Evolutionary conservation across 192 early-diverging fungal species (phyloP).

Genomic region (Lobosporangium transversale): DNA sequence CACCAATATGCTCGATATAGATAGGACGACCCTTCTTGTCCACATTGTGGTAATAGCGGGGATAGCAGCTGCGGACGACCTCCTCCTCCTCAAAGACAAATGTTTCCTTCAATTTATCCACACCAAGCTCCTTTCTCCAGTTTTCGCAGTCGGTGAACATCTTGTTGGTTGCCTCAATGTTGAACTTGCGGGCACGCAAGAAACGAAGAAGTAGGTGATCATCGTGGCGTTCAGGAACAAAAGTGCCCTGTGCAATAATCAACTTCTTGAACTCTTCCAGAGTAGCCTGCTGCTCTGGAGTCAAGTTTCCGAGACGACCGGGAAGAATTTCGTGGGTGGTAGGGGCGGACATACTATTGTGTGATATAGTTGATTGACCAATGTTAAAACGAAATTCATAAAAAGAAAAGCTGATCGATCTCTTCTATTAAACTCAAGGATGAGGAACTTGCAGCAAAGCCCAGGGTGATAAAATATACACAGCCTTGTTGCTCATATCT

Average conservation of each 20-base stretch:
- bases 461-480: too few species aligned
- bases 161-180: conserved; percentile 69
- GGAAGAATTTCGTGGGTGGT: conserved; percentile 34
- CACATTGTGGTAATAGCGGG: conserved; percentile 80
- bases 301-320: conserved; percentile 70
- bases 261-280: conserved; percentile 69
- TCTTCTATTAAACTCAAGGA: too few species aligned
- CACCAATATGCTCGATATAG: conserved; percentile 78
- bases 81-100: conserved; percentile 76
- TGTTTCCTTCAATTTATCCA: conserved; percentile 61
- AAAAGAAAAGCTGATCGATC: too few species aligned
- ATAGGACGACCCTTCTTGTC: conserved; percentile 80
- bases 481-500: too few species aligned
- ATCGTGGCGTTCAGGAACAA: conserved; percentile 67
- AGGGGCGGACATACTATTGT: conserved; percentile 13
- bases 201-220: conserved; percentile 78
- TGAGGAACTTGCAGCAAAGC: too few species aligned
- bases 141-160: conserved; percentile 76
- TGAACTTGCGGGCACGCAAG: conserved; percentile 78
- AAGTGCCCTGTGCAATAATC: conserved; percentile 63
- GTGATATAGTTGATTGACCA: background rate
- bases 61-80: conserved; percentile 72
- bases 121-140: conserved; percentile 72
- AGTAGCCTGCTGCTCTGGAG: conserved; percentile 63
- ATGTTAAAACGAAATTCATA: too few species aligned